Evolutionary conservation across 176 grass and related monocot species (phyloP).

Genomic region (Oryza nivara): DNA sequence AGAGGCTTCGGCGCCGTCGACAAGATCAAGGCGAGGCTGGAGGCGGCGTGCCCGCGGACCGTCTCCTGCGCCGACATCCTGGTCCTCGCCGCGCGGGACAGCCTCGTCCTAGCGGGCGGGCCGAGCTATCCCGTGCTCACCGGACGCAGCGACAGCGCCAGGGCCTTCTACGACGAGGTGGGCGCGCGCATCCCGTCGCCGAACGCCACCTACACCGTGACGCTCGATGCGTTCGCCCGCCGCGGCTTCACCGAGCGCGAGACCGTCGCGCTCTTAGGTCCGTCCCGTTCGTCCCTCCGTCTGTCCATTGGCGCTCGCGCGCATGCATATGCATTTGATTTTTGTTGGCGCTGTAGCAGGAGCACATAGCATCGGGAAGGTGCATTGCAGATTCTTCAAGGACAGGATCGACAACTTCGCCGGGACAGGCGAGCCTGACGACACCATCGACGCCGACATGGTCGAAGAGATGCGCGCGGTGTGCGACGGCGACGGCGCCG

Average conservation of each 20-base stretch:
- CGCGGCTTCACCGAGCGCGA: slow-evolving; percentile 63
- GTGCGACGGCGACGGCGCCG: slow-evolving; percentile 33
- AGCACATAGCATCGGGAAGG: slow-evolving; percentile 70
- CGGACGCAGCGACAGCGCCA: slow-evolving; percentile 48
- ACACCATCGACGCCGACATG: slow-evolving; percentile 55
- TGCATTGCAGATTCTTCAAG: slow-evolving; percentile 58
- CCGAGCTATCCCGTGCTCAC: slow-evolving; percentile 54
- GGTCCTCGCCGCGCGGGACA: slow-evolving; percentile 51
- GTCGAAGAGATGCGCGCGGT: slow-evolving; percentile 56
- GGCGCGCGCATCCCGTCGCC: slow-evolving; percentile 35
- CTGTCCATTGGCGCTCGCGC: neutral
- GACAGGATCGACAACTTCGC: slow-evolving; percentile 60
- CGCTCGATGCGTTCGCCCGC: slow-evolving; percentile 50
- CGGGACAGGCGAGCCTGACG: slow-evolving; percentile 46
- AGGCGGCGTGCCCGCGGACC: slow-evolving; percentile 45
- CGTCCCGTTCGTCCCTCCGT: neutral
- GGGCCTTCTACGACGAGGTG: slow-evolving; percentile 42
- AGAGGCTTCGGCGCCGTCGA: slow-evolving; percentile 54
- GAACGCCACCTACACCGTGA: slow-evolving; percentile 54
- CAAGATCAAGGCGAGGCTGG: slow-evolving; percentile 47
- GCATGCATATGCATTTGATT: neutral
- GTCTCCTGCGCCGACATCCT: slow-evolving; percentile 71
- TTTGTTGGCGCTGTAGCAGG: slow-evolving; percentile 32
- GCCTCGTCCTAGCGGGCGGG: slow-evolving; percentile 53
- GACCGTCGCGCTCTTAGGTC: slow-evolving; percentile 59